phyloP scores from a whole-genome alignment of 2,329 filamentous ascomycete genomes.

The Aspergillus fischeri region DNA sequence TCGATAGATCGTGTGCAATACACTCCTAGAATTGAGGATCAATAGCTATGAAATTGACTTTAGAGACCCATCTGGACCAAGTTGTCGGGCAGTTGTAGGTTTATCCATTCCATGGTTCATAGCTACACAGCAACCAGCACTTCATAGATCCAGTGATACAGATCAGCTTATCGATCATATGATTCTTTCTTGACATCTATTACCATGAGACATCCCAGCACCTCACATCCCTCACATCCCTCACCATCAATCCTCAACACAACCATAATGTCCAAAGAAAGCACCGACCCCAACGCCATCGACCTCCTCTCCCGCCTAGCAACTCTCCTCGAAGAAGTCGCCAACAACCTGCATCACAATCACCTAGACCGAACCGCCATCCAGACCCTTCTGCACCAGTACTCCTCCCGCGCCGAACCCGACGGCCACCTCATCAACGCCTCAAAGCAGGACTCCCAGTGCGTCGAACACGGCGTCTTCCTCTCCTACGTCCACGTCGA shows the following conservation, averaged over 20 bases:
- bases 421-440: slow-evolving; percentile 14
- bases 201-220: neutral
- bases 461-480: slow-evolving; percentile 9
- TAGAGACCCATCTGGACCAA: neutral
- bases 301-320: slow-evolving; percentile 1
- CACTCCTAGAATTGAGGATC: neutral
- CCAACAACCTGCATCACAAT: slow-evolving; percentile 7
- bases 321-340: slow-evolving; percentile 1
- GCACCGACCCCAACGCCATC: neutral
- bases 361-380: slow-evolving; percentile 11
- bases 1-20: neutral
- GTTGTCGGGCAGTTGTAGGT: neutral
- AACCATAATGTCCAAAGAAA: neutral
- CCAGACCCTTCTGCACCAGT: slow-evolving; percentile 11
- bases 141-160: neutral
- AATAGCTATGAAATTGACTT: neutral
- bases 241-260: neutral
- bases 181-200: neutral
- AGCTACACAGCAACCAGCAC: neutral
- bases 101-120: neutral
- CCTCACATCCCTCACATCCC: no score
- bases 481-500: slow-evolving; percentile 13
- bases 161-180: neutral
- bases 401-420: slow-evolving; percentile 12
- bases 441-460: slow-evolving; percentile 3